These are phyloP conservation scores for Monosporozyma unispora DNA, from an alignment of 805 yeast genomes.

Conservation along the genomic window DNA sequence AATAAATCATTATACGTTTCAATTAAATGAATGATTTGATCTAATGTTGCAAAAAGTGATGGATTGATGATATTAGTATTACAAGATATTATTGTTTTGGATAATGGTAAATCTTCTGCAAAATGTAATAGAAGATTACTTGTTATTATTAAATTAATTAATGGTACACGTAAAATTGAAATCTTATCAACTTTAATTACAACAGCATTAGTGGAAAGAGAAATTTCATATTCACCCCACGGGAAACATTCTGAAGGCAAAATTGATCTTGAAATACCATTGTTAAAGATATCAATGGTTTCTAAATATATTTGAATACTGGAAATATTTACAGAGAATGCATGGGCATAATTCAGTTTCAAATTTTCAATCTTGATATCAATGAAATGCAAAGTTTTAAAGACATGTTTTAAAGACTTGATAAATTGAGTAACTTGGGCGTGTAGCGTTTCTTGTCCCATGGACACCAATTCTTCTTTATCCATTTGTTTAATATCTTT, in stretches of 20 bases:
- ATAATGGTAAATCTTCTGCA: constrained; percentile 11
- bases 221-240: constrained; percentile 21
- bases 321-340: constrained; percentile 17
- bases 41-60: constrained; percentile 18
- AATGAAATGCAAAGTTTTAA: constrained; percentile 14
- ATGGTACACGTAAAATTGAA: constrained; percentile 24
- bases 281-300: constrained; percentile 15
- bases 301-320: constrained; percentile 22
- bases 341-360: constrained; percentile 10
- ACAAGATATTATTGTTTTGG: constrained; percentile 14
- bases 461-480: neutral
- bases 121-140: constrained; percentile 21
- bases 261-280: constrained; percentile 15
- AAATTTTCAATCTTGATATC: constrained; percentile 28
- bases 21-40: constrained; percentile 10
- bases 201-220: constrained; percentile 23
- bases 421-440: neutral
- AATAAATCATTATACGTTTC: neutral
- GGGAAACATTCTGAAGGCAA: constrained; percentile 14
- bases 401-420: constrained; percentile 2
- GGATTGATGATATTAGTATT: constrained; percentile 26
- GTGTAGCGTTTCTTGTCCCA: neutral
- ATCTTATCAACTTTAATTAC: constrained; percentile 12
- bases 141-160: constrained; percentile 21
- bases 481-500: neutral